Percentiles rank a stretch among this genome's conserved stretches.
Evolutionary conservation across 2,329 filamentous ascomycete genomes (phyloP).

Genomic region (Huntiella savannae): DNA sequence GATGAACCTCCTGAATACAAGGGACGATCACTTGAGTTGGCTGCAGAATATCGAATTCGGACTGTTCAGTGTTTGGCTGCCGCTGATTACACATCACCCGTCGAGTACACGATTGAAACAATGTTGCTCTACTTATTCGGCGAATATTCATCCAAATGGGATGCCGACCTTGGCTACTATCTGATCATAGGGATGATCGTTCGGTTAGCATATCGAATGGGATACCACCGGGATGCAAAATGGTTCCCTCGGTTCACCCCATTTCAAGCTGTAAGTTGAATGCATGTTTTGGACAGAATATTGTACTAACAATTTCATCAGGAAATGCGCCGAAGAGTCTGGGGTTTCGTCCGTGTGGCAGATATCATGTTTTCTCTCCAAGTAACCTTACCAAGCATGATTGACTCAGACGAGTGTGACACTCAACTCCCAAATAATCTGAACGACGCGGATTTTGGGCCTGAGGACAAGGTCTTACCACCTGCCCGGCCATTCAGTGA

Average conservation of each 20-base stretch:
- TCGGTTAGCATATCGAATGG: constrained; percentile 46
- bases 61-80: constrained; percentile 62
- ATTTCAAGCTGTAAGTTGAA: constrained; percentile 44
- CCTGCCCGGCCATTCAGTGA: constrained; percentile 47
- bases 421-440: constrained; percentile 58
- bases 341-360: constrained; percentile 52
- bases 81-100: constrained; percentile 59
- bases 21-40: constrained; percentile 41
- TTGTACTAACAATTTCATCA: constrained; percentile 14
- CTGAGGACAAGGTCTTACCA: constrained; percentile 47
- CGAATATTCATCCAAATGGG: constrained; percentile 54
- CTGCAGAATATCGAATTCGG: constrained; percentile 45
- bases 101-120: constrained; percentile 59
- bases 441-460: constrained; percentile 62
- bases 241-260: constrained; percentile 54
- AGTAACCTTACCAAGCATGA: constrained; percentile 46
- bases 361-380: constrained; percentile 67
- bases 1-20: constrained; percentile 66
- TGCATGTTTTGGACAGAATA: not conserved
- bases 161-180: constrained; percentile 51
- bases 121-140: constrained; percentile 58
- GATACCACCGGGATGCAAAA: constrained; percentile 59
- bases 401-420: constrained; percentile 56
- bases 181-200: constrained; percentile 36
- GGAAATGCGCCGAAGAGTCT: constrained; percentile 53